These are phyloP conservation scores for Leptomonas pyrrhocoris DNA, from an alignment of 208 protist genomes.

Conservation along the genomic window DNA sequence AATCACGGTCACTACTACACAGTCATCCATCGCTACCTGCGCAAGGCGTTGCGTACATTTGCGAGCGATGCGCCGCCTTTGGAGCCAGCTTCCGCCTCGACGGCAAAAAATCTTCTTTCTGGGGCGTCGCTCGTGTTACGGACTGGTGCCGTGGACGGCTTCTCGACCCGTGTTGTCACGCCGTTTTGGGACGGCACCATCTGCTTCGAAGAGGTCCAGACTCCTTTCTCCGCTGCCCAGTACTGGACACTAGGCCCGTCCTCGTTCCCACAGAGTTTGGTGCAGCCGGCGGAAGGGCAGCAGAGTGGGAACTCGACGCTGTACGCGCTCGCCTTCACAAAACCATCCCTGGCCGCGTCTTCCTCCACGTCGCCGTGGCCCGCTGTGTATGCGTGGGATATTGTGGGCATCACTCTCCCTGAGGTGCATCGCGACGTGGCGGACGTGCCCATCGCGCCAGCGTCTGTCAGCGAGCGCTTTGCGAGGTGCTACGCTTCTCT, in stretches of 20 bases:
- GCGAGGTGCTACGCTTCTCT: conserved; percentile 1
- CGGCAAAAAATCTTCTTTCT: too few relatives aligned
- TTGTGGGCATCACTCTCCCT: not conserved
- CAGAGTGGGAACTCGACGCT: not conserved
- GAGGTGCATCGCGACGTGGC: not conserved
- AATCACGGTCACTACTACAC: conserved; percentile 2
- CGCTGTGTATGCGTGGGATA: conserved; percentile 8
- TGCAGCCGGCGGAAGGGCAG: not conserved
- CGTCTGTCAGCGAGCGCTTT: conserved; percentile 5
- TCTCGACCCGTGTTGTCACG: not conserved
- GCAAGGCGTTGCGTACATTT: not conserved
- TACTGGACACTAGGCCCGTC: not conserved
- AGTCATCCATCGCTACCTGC: conserved; percentile 12
- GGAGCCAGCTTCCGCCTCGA: too few relatives aligned
- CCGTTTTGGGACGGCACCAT: not conserved
- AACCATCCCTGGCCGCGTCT: not conserved
- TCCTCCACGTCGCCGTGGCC: not conserved
- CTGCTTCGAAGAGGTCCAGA: not conserved
- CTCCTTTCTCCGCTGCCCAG: not conserved
- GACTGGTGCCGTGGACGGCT: not conserved
- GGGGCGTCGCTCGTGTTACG: not conserved
- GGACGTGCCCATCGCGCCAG: not conserved
- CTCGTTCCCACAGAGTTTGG: not conserved
- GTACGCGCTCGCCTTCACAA: not conserved
- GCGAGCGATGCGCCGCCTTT: too few relatives aligned